Evolutionary conservation across 495 filamentous ascomycete genomes (phyloP).

Genomic region (Collariella sp.): DNA sequence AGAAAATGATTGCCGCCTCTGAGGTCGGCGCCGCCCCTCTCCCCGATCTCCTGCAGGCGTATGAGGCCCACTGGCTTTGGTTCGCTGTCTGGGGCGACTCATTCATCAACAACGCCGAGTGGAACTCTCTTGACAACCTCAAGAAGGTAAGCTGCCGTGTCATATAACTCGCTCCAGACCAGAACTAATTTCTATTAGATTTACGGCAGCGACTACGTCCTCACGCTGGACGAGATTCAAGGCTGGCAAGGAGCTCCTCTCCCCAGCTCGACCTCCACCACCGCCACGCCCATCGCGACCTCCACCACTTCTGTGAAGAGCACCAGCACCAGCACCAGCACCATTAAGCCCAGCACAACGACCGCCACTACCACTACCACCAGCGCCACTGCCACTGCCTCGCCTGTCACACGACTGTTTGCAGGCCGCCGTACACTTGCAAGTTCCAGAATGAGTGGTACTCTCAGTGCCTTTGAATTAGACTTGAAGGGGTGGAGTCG

Average conservation of each 20-base stretch:
- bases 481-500: too few species aligned
- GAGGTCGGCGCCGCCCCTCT: slow-evolving; percentile 40
- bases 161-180: background rate
- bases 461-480: background rate
- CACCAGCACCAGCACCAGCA: background rate
- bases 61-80: slow-evolving; percentile 40
- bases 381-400: background rate
- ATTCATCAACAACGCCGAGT: slow-evolving; percentile 30
- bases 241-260: slow-evolving; percentile 23
- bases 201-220: slow-evolving; percentile 31
- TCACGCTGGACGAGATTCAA: slow-evolving; percentile 36
- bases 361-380: background rate
- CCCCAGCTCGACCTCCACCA: background rate
- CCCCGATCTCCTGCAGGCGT: slow-evolving; percentile 32
- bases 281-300: background rate
- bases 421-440: background rate
- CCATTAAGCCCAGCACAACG: background rate
- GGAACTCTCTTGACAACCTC: slow-evolving; percentile 30
- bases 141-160: slow-evolving; percentile 11
- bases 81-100: slow-evolving; percentile 38
- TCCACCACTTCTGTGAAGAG: background rate
- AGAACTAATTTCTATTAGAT: slow-evolving; percentile 10
- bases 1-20: slow-evolving; percentile 39
- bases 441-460: background rate
- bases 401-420: background rate